Evolutionary conservation across 2,329 filamentous ascomycete genomes (phyloP).

Genomic region (Fusarium phyllophilum): DNA sequence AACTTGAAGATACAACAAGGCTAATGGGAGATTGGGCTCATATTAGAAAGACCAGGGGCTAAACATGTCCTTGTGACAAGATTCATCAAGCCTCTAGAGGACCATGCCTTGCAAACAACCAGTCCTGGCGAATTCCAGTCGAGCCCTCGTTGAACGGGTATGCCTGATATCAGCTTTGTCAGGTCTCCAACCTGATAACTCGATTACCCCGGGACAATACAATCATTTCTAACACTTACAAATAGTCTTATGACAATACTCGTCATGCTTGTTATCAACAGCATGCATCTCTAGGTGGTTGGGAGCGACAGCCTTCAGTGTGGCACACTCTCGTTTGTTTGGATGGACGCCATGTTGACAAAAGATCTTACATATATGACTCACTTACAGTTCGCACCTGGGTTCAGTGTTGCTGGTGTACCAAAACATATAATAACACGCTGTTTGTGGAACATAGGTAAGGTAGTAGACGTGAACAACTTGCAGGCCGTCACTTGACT

Average conservation of each 20-base stretch:
- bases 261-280: not conserved
- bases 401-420: not conserved
- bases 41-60: not conserved
- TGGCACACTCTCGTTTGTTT: not conserved
- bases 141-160: not conserved
- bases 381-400: not conserved
- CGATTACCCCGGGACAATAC: not conserved
- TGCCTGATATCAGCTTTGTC: not conserved
- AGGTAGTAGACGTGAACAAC: not conserved
- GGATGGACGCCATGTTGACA: not conserved
- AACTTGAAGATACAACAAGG: not conserved
- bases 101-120: not conserved
- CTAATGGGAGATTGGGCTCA: not conserved
- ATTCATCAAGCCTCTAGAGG: not conserved
- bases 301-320: not conserved
- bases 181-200: not conserved
- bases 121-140: not conserved
- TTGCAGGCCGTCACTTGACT: not conserved
- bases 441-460: not conserved
- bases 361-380: not conserved
- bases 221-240: no score
- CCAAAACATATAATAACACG: not conserved
- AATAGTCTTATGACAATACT: not conserved
- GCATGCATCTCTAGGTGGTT: not conserved
- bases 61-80: not conserved